These are phyloP conservation scores for Chytridiales sp. DNA, from an alignment of 371 early-diverging fungal species.

Conservation along the genomic window DNA sequence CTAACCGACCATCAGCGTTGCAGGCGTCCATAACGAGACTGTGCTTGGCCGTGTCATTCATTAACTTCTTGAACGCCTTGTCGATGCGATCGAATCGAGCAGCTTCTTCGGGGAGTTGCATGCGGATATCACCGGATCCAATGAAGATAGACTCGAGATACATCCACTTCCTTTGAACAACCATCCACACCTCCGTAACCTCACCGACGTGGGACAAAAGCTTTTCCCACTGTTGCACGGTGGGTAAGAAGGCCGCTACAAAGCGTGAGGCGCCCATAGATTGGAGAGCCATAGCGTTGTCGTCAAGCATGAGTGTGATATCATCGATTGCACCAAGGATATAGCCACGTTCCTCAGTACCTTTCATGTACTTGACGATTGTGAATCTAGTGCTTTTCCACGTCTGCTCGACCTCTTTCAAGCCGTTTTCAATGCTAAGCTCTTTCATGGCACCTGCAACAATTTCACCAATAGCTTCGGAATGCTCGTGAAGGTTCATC, in stretches of 20 bases:
- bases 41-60: conserved; percentile 59
- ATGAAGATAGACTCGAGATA: conserved; percentile 62
- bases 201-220: conserved; percentile 58
- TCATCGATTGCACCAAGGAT: conserved; percentile 59
- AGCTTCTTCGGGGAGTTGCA: conserved; percentile 61
- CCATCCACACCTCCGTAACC: conserved; percentile 59
- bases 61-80: conserved; percentile 57
- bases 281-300: conserved; percentile 60
- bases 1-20: conserved; percentile 52
- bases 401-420: conserved; percentile 56
- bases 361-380: conserved; percentile 60
- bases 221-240: conserved; percentile 63
- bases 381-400: conserved; percentile 55
- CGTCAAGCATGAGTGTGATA: conserved; percentile 51
- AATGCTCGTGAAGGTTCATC: conserved; percentile 56
- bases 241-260: conserved; percentile 55
- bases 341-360: conserved; percentile 56
- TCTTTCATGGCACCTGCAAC: conserved; percentile 61
- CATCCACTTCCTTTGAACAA: conserved; percentile 64
- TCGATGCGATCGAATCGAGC: conserved; percentile 56
- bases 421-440: conserved; percentile 58
- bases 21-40: conserved; percentile 54
- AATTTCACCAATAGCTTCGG: conserved; percentile 57
- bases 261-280: conserved; percentile 59
- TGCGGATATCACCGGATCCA: conserved; percentile 55